Evolutionary conservation across 768 basidiomycete genomes (phyloP).

Genomic region (Termitomyces sp.): DNA sequence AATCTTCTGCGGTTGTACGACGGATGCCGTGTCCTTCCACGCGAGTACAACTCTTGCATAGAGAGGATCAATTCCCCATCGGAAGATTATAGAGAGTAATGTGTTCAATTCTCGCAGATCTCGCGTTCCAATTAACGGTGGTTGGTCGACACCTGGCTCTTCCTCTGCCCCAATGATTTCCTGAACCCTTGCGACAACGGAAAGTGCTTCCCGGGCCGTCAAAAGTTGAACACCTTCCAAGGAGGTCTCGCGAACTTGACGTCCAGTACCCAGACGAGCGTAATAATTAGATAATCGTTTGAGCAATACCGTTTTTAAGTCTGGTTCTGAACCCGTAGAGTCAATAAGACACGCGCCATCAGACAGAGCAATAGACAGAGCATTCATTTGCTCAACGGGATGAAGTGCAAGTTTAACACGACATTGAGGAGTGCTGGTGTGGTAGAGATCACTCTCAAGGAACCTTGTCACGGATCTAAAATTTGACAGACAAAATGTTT

Average conservation of each 20-base stretch:
- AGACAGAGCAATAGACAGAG: constrained; percentile 24
- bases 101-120: constrained; percentile 61
- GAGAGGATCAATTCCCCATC: constrained; percentile 61
- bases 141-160: constrained; percentile 5
- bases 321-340: constrained; percentile 19
- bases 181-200: constrained; percentile 43
- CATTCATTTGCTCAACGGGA: constrained; percentile 5
- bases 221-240: constrained; percentile 40
- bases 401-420: background rate
- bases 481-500: background rate
- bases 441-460: background rate
- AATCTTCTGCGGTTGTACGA: constrained; percentile 22
- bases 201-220: constrained; percentile 53
- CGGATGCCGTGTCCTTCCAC: constrained; percentile 28
- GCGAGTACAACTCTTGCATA: constrained; percentile 34
- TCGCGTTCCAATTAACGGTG: constrained; percentile 52
- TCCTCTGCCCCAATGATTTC: constrained; percentile 25
- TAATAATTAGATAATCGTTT: constrained; percentile 36
- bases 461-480: background rate
- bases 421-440: background rate
- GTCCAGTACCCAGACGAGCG: constrained; percentile 16
- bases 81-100: constrained; percentile 61
- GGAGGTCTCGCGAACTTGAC: constrained; percentile 13
- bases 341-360: constrained; percentile 33
- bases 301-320: constrained; percentile 32